Percentiles rank a stretch among this genome's conserved stretches.
Evolutionary conservation across 345 rosid species (phyloP).

Genomic region (Arabidopsis suecica): DNA sequence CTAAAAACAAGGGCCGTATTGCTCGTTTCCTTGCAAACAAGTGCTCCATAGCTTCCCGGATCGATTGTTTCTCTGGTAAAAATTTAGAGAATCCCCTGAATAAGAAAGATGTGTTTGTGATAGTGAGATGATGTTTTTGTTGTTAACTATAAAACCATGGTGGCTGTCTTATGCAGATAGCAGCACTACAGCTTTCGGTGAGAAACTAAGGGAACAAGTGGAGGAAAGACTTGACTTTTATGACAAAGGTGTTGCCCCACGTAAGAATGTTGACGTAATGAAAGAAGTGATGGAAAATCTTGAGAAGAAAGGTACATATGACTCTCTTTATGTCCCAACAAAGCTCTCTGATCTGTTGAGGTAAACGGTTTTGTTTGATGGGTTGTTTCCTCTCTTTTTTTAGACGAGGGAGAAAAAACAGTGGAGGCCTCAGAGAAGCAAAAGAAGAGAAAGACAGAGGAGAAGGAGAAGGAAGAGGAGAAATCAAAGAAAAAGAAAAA

Average conservation of each 20-base stretch:
- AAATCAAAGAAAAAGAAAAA: conserved; percentile 47
- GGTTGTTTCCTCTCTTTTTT: neutral
- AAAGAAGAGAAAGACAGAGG: conserved; percentile 44
- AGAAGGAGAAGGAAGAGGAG: conserved; percentile 40
- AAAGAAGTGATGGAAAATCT: conserved; percentile 66
- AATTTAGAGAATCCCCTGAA: neutral
- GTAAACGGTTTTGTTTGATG: conserved; percentile 20
- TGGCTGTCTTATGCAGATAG: conserved; percentile 53
- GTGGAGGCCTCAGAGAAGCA: conserved; percentile 57
- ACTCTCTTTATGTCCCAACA: conserved; percentile 15
- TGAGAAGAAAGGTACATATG: conserved; percentile 56
- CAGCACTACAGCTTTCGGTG: conserved; percentile 71
- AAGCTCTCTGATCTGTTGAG: conserved; percentile 8
- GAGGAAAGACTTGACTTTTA: conserved; percentile 91
- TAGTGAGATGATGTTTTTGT: neutral
- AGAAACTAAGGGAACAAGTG: conserved; percentile 91
- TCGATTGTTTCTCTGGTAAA: conserved; percentile 91
- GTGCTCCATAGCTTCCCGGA: conserved; percentile 93
- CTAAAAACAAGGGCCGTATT: conserved; percentile 93
- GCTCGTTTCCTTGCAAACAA: conserved; percentile 97
- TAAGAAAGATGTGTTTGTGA: neutral
- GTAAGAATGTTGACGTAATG: conserved; percentile 96
- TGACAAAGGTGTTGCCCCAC: conserved; percentile 95
- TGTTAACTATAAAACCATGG: neutral
- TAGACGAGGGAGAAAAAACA: conserved; percentile 55